phyloP scores from a whole-genome alignment of 2,329 filamentous ascomycete genomes.

The Zalaria obscura region DNA sequence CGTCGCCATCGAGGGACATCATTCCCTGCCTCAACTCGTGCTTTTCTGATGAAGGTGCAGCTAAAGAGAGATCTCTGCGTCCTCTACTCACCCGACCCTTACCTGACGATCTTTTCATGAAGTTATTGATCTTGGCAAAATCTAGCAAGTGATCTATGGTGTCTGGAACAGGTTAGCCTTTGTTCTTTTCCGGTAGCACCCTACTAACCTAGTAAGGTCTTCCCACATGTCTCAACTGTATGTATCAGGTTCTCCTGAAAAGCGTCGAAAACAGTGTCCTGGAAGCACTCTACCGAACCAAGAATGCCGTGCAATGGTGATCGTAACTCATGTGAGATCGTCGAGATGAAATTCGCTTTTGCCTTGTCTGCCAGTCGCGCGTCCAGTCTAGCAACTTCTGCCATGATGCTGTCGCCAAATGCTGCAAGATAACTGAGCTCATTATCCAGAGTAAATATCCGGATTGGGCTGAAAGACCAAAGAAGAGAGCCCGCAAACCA shows the following conservation, averaged over 20 bases:
- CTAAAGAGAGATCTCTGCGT: not conserved
- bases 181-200: not conserved
- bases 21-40: not conserved
- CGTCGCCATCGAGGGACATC: conserved; percentile 3
- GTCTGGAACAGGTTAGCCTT: not conserved
- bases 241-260: conserved; percentile 25
- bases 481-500: conserved; percentile 31
- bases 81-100: conserved; percentile 1
- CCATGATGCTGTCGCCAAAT: conserved; percentile 29
- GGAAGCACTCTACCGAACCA: conserved; percentile 32
- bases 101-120: conserved; percentile 10
- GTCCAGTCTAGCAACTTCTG: conserved; percentile 24
- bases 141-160: conserved; percentile 20
- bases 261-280: conserved; percentile 23
- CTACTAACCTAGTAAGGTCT: conserved; percentile 28
- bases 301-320: conserved; percentile 33
- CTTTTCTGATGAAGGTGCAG: not conserved
- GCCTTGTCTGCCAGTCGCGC: conserved; percentile 28
- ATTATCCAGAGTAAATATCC: conserved; percentile 25
- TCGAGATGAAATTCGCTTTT: conserved; percentile 38
- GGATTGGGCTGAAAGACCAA: conserved; percentile 31
- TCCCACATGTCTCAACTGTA: conserved; percentile 31
- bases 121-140: conserved; percentile 23
- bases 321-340: conserved; percentile 38
- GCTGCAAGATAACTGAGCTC: conserved; percentile 27